Conservation (phyloP, 495 filamentous ascomycete species). For the Beverwykella pulmonaria region DNA sequence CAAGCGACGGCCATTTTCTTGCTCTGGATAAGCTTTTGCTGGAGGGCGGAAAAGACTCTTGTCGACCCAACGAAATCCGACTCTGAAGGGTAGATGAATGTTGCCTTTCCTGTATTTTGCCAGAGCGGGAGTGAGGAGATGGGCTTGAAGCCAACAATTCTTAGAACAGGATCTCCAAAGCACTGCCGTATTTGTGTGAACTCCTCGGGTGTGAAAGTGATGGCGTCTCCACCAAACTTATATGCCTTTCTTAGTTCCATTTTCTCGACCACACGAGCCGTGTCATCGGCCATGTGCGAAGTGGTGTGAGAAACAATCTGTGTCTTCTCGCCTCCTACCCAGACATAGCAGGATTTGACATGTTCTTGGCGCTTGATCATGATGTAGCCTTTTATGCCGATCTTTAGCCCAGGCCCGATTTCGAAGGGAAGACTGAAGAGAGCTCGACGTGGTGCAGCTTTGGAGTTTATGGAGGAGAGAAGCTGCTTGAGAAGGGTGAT, state of each 20-base stretch:
- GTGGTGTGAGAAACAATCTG: conserved; percentile 78
- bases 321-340: conserved; percentile 76
- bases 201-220: conserved; percentile 84
- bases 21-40: conserved; percentile 77
- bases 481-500: conserved; percentile 79
- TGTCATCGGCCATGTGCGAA: conserved; percentile 72
- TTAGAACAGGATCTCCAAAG: conserved; percentile 79
- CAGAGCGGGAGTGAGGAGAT: conserved; percentile 74
- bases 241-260: conserved; percentile 86
- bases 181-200: conserved; percentile 66
- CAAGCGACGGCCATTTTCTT: conserved; percentile 83
- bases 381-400: conserved; percentile 91
- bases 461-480: conserved; percentile 87
- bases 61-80: conserved; percentile 87
- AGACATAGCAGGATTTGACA: conserved; percentile 80
- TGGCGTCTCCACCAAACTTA: conserved; percentile 90
- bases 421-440: conserved; percentile 86
- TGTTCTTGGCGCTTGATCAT: conserved; percentile 80
- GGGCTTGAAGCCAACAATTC: conserved; percentile 94
- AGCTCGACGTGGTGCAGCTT: conserved; percentile 82
- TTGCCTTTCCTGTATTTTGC: conserved; percentile 81
- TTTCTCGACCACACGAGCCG: conserved; percentile 74
- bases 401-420: conserved; percentile 78
- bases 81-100: conserved; percentile 94
- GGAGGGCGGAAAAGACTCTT: conserved; percentile 86